A percentile compares a stretch with the other conserved stretches of the same genome.
Evolutionary conservation across 73 alveolate species (phyloP).

Genomic region (Blepharisma japonicum): DNA sequence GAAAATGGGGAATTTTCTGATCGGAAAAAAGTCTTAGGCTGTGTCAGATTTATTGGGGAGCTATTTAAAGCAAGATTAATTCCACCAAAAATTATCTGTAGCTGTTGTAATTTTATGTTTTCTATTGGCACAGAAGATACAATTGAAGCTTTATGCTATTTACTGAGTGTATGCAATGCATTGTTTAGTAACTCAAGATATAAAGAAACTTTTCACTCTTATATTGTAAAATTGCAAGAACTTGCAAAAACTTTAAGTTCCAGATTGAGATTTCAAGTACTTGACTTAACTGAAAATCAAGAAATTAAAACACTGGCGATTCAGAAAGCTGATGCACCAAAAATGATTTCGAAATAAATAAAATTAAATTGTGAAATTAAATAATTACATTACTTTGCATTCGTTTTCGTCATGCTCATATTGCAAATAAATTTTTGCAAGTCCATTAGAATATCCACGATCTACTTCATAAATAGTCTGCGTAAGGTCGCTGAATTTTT

Average conservation of each 20-base stretch:
- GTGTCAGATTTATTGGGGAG: constrained; percentile 15
- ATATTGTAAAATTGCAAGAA: neutral
- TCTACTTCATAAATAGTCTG: too few species aligned
- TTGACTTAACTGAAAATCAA: neutral
- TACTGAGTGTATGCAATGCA: constrained; percentile 7
- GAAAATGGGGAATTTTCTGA: neutral
- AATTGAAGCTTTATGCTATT: constrained; percentile 5
- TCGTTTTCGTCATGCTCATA: too few species aligned
- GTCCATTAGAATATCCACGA: too few species aligned
- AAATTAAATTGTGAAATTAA: too few species aligned
- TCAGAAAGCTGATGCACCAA: neutral
- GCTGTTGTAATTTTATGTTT: neutral
- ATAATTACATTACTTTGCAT: too few species aligned
- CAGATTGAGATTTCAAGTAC: constrained; percentile 8
- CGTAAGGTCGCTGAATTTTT: too few species aligned
- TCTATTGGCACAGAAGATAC: neutral
- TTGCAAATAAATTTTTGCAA: too few species aligned
- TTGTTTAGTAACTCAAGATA: neutral
- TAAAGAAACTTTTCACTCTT: constrained; percentile 5
- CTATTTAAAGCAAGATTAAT: neutral
- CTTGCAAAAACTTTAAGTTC: neutral
- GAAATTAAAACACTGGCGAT: neutral
- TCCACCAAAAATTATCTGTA: neutral
- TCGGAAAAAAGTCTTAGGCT: neutral
- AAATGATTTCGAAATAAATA: neutral